Evolutionary conservation across 202 grass and related monocot species (phyloP).

Genomic region (Tripidium arundinaceum): DNA sequence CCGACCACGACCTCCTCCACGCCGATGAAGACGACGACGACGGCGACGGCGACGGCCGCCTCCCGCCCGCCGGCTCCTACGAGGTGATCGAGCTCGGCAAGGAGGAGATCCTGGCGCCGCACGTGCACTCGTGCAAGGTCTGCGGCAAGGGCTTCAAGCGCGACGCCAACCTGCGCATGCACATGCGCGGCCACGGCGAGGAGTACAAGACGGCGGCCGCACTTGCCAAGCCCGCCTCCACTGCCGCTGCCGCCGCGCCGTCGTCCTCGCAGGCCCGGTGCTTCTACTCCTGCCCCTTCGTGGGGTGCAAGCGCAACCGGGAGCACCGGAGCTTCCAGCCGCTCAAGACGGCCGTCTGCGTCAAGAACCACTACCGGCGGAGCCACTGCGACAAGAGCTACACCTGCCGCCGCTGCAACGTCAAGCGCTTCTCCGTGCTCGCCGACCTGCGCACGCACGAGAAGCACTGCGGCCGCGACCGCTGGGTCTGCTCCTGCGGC

Average conservation of each 20-base stretch:
- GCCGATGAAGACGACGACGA: background rate
- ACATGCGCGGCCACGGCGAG: conserved; percentile 77
- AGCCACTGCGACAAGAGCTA: conserved; percentile 74
- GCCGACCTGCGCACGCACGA: conserved; percentile 77
- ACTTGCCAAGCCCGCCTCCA: conserved; percentile 42
- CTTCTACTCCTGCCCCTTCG: conserved; percentile 62
- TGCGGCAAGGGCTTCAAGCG: conserved; percentile 85
- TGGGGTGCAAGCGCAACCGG: conserved; percentile 67
- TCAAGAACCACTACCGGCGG: conserved; percentile 74
- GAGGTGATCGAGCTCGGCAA: conserved; percentile 61
- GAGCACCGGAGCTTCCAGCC: conserved; percentile 69
- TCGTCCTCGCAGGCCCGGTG: background rate
- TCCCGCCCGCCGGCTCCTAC: conserved; percentile 23
- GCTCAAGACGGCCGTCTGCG: conserved; percentile 58
- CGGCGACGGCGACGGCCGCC: background rate
- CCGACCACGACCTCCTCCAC: conserved; percentile 28
- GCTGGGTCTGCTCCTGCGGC: conserved; percentile 62
- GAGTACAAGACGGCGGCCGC: conserved; percentile 55
- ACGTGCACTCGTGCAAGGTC: conserved; percentile 59
- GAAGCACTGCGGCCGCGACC: conserved; percentile 71
- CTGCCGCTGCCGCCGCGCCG: background rate
- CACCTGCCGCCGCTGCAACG: conserved; percentile 56
- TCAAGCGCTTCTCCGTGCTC: conserved; percentile 70
- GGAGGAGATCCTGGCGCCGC: conserved; percentile 69
- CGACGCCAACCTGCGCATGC: conserved; percentile 82